Conservation (phyloP, 2,329 filamentous ascomycete genomes). For the Rutstroemia sp. region DNA sequence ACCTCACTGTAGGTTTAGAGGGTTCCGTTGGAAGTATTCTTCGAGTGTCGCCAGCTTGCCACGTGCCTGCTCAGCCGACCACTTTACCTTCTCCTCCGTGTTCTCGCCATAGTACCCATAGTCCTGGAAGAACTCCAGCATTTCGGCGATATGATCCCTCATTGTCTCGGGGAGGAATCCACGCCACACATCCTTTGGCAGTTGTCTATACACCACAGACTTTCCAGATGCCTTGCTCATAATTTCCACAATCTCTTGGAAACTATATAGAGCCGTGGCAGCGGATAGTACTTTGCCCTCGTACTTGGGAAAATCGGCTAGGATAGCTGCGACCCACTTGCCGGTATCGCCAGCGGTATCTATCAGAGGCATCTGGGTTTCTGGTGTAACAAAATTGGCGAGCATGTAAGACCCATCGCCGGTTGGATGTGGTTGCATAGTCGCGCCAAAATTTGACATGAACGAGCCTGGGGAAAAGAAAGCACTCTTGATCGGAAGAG, state of each 20-base stretch:
- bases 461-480: constrained; percentile 41
- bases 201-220: constrained; percentile 14
- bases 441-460: constrained; percentile 28
- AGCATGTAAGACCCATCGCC: constrained; percentile 19
- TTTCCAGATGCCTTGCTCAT: constrained; percentile 31
- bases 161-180: background rate
- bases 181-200: constrained; percentile 11
- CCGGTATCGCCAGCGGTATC: constrained; percentile 25
- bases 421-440: constrained; percentile 2
- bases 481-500: constrained; percentile 34
- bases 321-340: constrained; percentile 31
- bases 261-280: constrained; percentile 32
- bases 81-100: constrained; percentile 27
- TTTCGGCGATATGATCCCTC: constrained; percentile 19
- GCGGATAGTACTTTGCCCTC: constrained; percentile 39
- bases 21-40: constrained; percentile 30
- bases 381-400: constrained; percentile 12
- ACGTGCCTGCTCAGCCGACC: constrained; percentile 25
- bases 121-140: constrained; percentile 24
- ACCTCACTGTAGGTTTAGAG: constrained; percentile 11
- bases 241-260: constrained; percentile 27
- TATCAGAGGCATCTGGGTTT: constrained; percentile 25
- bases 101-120: constrained; percentile 33
- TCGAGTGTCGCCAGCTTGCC: constrained; percentile 30
- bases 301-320: constrained; percentile 36